Conservation (phyloP, 163 green algal species). For the Chloroidium sp. region DNA sequence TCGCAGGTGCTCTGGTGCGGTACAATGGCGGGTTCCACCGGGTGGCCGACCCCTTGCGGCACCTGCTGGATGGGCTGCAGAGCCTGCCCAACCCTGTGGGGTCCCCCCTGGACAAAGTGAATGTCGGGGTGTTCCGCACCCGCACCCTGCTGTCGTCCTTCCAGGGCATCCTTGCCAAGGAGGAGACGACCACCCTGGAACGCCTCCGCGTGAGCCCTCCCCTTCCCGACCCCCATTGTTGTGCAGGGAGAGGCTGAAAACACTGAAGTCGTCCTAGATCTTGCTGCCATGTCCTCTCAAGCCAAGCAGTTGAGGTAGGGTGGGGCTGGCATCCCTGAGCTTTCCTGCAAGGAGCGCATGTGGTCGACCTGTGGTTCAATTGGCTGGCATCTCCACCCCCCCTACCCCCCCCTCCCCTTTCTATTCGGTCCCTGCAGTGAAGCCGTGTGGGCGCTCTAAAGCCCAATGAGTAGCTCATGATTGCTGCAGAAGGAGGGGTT, state of each 20-base stretch:
- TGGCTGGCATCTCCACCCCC: no score
- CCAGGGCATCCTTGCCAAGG: constrained; percentile 48
- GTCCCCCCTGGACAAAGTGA: constrained; percentile 66
- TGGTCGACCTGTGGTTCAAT: no score
- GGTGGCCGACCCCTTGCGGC: constrained; percentile 68
- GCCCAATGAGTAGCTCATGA: no score
- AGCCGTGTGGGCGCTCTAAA: background rate
- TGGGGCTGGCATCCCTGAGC: no score
- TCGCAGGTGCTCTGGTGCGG: constrained; percentile 70
- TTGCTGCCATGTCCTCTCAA: no score
- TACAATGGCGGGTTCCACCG: constrained; percentile 49
- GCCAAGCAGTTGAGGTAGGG: no score
- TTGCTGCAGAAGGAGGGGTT: constrained; percentile 69
- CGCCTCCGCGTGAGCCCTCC: constrained; percentile 45
- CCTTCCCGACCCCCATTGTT: no score
- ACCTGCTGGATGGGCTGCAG: constrained; percentile 66
- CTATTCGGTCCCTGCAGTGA: no score
- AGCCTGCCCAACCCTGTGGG: constrained; percentile 79
- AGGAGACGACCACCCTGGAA: constrained; percentile 70
- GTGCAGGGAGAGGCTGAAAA: no score
- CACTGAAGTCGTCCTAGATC: no score
- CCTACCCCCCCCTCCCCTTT: no score
- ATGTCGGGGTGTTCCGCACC: constrained; percentile 56
- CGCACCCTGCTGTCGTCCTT: constrained; percentile 50
- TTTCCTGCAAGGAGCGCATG: no score